Base-by-base conservation (phyloP, 108 stramenopile species). In the Skeletonema marinoi region DNA sequence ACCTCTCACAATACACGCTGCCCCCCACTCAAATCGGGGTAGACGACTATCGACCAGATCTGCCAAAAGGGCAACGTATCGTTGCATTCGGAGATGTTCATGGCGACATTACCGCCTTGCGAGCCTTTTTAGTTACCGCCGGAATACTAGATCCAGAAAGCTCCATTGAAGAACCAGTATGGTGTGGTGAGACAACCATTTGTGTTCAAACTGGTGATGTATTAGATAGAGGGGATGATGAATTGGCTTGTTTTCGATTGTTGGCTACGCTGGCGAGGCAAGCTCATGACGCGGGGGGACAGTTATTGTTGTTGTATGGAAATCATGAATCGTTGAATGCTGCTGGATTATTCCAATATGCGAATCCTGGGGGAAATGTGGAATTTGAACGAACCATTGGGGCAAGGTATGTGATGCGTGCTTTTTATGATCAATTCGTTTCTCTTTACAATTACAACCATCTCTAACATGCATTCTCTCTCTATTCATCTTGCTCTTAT, bases 261-360 rank as follows among this genome's bases (percentile, higher is more conserved):
- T 46, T 94, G 65, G 70, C 86, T 12, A 46, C 83, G 8, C 41
- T 94, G n/a, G 74, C 88, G 4, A 83, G 85, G 9, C 88, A 91
- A 70, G 93, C 93, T 0, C 30, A 32, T 7, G 39, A 63, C 16
- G 65, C 58, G 21, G 86, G 87, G 17, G 93, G 93, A 12, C 64
- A 46, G 35, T 70, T 94, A 17, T 66, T 87, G n/a, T 30, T 90
- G 10, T 36, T 91, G 63, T 86, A 81, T 42, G 93, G 93, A 6
- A 94, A 94, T 81, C 93, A 94, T 64, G 93, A 94, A 80, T 79
- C 76, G 0, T 33, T 94, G 65, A 94, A 94, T 78, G 80, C 87
- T 51, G 80, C 84, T 48, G 91, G 91, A 19, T 71, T 90, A 41
- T 94, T 92, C 54, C 86, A 89, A 19, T 94, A 94, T 71, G 87